Base-by-base conservation (phyloP, 192 early-diverging fungal genomes). In the Backusella circina region DNA sequence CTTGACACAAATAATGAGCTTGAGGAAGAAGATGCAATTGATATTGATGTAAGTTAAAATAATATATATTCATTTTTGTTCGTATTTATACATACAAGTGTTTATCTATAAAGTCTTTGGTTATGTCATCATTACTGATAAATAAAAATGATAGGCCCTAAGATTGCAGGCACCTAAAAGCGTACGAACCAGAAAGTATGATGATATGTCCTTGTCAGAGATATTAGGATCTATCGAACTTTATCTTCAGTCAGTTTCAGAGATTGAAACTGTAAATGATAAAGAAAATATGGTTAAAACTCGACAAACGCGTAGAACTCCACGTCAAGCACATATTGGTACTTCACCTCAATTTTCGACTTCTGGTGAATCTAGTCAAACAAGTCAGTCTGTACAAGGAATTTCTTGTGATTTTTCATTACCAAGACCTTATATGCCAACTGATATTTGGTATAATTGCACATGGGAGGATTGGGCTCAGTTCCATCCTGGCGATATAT, bases 381-480 rank as follows among this genome's bases (percentile, higher is more conserved):
- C 9, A 21, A 12, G 0, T 28, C 54, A 28, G 23, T 2, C 21
- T 15, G 3, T 13, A 13, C 54, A 23, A 13, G 54, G 54, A 61
- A 61, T 21, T 7, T 61, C 23, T 28, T 61, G 54, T 10, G 54
- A 61, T 23, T 61, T 61, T 61, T 26, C 21, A 26, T 61, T 61
- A 26, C 54, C 8, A 3, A 54, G 47, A 26, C 76, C 76, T 5
- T 77, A 77, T 70, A 57, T 77, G 16, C 76, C 76, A 26, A 10
- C 16, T 35, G n/a, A 7, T 0, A 33, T 26, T 32, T 77, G 76
- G 76, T 37, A 51, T 30, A 65, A 72, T 13, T 77, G 70, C 0
- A 72, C 61, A 15, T 77, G 76, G 76, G 76, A 77, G 28, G 76
- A 77, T 23, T 77, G 76, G 76, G 31, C 76, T 0, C 76, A 77